Evolutionary conservation across 257 asterid genomes (phyloP).

Genomic region (Jacaranda copaia): DNA sequence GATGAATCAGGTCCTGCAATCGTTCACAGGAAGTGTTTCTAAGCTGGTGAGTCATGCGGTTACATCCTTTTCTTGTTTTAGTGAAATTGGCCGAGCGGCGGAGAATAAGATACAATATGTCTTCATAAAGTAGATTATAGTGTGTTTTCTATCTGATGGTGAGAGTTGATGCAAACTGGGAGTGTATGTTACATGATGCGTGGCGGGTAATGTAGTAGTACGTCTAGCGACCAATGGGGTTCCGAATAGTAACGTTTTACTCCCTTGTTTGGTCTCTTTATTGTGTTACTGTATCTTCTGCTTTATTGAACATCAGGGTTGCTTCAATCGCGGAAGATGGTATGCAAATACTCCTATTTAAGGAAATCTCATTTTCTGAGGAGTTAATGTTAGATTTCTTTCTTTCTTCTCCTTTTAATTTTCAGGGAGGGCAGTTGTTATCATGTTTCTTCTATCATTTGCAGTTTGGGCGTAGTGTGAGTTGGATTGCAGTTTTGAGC

Average conservation of each 20-base stretch:
- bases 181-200: neutral
- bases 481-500: constrained; percentile 39
- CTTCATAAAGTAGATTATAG: neutral
- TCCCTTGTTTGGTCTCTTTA: neutral
- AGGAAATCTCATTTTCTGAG: neutral
- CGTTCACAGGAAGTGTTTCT: constrained; percentile 74
- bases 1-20: constrained; percentile 72
- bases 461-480: constrained; percentile 7
- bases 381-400: neutral
- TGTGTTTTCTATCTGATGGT: neutral
- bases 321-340: neutral
- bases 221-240: neutral
- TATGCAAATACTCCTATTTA: neutral
- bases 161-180: neutral
- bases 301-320: neutral
- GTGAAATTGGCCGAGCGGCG: neutral
- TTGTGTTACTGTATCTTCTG: neutral
- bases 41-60: constrained; percentile 37
- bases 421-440: neutral
- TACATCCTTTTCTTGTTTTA: neutral
- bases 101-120: neutral
- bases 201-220: neutral
- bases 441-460: neutral
- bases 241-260: neutral
- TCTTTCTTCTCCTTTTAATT: neutral